Conservation (phyloP, 257 asterid genomes). For the Salvia splendens region DNA sequence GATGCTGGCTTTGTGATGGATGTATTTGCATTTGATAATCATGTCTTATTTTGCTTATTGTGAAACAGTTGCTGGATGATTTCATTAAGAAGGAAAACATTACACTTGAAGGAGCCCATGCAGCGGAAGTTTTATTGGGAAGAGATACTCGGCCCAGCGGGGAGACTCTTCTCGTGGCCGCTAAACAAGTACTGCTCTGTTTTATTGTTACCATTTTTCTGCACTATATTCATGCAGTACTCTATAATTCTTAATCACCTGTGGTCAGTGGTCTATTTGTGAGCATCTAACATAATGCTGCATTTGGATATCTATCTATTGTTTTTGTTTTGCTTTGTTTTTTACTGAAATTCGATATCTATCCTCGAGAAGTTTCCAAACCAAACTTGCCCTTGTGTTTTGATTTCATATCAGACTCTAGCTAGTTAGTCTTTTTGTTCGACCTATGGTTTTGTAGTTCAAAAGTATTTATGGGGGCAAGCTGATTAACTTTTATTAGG, state of each 20-base stretch:
- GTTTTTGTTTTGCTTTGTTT: background rate
- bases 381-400: background rate
- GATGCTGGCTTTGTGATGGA: background rate
- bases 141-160: slow-evolving; percentile 98
- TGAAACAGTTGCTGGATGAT: slow-evolving; percentile 65
- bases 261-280: background rate
- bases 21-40: background rate
- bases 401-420: background rate
- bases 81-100: slow-evolving; percentile 64
- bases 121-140: slow-evolving; percentile 64
- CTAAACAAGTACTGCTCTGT: slow-evolving; percentile 59
- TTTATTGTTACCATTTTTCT: slow-evolving; percentile 15
- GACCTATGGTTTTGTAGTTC: slow-evolving; percentile 12
- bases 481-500: slow-evolving; percentile 42
- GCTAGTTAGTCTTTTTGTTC: background rate
- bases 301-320: background rate
- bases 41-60: slow-evolving; percentile 15
- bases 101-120: slow-evolving; percentile 50
- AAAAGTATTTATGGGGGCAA: slow-evolving; percentile 20
- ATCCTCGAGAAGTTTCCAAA: slow-evolving; percentile 7
- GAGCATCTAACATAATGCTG: slow-evolving; percentile 25
- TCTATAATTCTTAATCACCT: background rate
- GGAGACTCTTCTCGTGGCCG: slow-evolving; percentile 65
- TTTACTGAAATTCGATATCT: background rate
- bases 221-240: background rate